phyloP scores from a whole-genome alignment of 768 basidiomycete species.

The Boletus rubropictus region DNA sequence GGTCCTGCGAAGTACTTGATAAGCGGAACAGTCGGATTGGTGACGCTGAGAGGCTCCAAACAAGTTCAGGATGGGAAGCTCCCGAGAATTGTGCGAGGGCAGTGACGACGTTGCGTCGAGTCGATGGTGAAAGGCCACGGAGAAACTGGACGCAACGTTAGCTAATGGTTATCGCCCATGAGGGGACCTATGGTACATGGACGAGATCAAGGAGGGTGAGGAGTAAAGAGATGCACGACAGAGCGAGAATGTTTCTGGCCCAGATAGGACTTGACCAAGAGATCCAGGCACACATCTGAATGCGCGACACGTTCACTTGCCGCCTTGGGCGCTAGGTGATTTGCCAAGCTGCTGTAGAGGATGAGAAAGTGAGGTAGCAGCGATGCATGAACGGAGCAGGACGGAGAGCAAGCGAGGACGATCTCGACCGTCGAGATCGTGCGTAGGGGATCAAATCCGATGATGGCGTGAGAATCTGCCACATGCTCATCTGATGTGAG shows the following conservation, averaged over 20 bases:
- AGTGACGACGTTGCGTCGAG: constrained; percentile 3
- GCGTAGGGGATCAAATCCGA: too few relatives aligned
- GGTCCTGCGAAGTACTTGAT: constrained; percentile 13
- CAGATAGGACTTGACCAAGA: constrained; percentile 12
- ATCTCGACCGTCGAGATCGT: too few relatives aligned
- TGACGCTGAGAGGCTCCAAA: constrained; percentile 1
- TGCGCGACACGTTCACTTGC: constrained; percentile 10
- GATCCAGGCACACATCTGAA: constrained; percentile 14
- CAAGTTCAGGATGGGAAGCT: constrained; percentile 9
- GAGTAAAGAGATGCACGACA: constrained; percentile 2
- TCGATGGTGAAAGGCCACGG: not conserved
- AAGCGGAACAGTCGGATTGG: constrained; percentile 5
- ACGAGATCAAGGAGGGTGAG: not conserved
- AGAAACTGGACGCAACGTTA: constrained; percentile 16
- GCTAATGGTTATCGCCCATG: constrained; percentile 12
- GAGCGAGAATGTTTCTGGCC: constrained; percentile 2
- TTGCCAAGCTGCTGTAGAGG: constrained; percentile 5
- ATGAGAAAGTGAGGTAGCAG: constrained; percentile 10
- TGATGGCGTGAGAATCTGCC: too few relatives aligned
- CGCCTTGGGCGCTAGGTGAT: too few relatives aligned
- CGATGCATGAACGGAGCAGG: constrained; percentile 2
- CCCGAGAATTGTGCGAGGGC: constrained; percentile 6
- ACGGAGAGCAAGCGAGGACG: too few relatives aligned
- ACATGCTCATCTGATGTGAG: too few relatives aligned
- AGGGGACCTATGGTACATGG: constrained; percentile 2